These are phyloP conservation scores for Lolium perenne DNA, from an alignment of 176 grass and related monocot genomes.

Conservation along the genomic window DNA sequence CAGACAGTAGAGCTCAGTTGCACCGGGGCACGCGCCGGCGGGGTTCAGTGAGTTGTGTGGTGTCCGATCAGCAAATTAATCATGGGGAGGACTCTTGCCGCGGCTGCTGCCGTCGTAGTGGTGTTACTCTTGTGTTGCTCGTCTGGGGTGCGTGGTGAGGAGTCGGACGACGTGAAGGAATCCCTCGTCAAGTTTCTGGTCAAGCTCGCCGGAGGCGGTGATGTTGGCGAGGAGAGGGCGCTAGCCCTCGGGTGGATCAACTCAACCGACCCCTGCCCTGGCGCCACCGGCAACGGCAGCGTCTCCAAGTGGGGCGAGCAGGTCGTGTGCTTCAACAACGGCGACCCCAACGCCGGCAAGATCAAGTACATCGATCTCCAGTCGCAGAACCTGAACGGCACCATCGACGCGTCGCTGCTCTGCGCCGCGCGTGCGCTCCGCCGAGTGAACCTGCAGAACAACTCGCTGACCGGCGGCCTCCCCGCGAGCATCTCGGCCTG, in stretches of 20 bases:
- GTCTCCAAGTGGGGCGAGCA: background rate
- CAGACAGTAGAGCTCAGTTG: background rate
- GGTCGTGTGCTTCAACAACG: constrained; percentile 1
- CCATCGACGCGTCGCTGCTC: constrained; percentile 47
- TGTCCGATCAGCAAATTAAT: background rate
- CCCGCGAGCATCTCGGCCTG: constrained; percentile 45
- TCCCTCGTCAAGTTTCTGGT: constrained; percentile 48
- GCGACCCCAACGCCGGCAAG: background rate
- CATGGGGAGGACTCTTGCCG: background rate
- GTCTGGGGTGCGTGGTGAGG: background rate
- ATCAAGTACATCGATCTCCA: background rate
- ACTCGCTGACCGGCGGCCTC: constrained; percentile 39
- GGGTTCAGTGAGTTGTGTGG: background rate
- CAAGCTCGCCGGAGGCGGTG: constrained; percentile 33
- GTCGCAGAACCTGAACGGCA: constrained; percentile 21
- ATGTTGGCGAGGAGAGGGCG: background rate
- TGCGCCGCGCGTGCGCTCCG: constrained; percentile 40
- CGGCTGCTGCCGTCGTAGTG: background rate
- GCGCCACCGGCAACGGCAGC: background rate
- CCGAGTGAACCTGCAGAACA: constrained; percentile 18
- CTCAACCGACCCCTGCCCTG: constrained; percentile 35
- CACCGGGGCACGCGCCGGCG: background rate
- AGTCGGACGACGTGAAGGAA: background rate
- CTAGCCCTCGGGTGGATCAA: constrained; percentile 26
- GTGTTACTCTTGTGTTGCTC: background rate